Evolutionary conservation across 768 basidiomycete species (phyloP).

Genomic region (Naganishia friedmannii): DNA sequence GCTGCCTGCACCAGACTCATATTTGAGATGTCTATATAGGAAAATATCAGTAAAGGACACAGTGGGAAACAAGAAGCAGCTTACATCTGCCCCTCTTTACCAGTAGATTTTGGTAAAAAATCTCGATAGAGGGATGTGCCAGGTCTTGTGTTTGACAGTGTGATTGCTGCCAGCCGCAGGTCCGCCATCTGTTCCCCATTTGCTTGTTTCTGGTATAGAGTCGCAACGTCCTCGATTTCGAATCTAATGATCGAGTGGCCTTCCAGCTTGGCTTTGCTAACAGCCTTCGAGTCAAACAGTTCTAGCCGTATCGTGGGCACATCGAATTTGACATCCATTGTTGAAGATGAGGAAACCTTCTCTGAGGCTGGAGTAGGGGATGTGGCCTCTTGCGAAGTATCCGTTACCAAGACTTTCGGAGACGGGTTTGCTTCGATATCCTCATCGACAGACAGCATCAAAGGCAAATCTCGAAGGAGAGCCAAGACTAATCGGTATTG

Average conservation of each 20-base stretch:
- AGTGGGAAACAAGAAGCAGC: conserved; percentile 7
- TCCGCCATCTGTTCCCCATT: conserved; percentile 84
- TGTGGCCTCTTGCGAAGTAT: background rate
- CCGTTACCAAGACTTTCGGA: background rate
- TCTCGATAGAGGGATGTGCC: conserved; percentile 83
- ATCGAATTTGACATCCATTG: conserved; percentile 69
- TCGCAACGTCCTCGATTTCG: conserved; percentile 71
- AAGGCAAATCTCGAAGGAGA: conserved; percentile 12
- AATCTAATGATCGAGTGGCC: conserved; percentile 81
- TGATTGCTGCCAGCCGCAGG: conserved; percentile 82
- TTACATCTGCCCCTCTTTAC: conserved; percentile 75
- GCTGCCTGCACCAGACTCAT: conserved; percentile 67
- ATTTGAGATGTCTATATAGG: conserved; percentile 58
- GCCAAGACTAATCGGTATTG: conserved; percentile 72
- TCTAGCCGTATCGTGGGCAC: conserved; percentile 75
- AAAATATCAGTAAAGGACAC: background rate
- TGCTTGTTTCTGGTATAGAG: conserved; percentile 76
- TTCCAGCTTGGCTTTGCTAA: conserved; percentile 61
- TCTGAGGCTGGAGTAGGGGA: background rate
- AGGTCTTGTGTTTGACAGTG: conserved; percentile 80
- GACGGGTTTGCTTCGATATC: background rate
- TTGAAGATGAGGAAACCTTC: conserved; percentile 46
- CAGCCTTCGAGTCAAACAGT: conserved; percentile 71
- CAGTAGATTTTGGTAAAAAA: conserved; percentile 86
- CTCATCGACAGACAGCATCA: background rate